Conservation (phyloP, 768 basidiomycete genomes). For the Hydnomerulius pinastri region DNA sequence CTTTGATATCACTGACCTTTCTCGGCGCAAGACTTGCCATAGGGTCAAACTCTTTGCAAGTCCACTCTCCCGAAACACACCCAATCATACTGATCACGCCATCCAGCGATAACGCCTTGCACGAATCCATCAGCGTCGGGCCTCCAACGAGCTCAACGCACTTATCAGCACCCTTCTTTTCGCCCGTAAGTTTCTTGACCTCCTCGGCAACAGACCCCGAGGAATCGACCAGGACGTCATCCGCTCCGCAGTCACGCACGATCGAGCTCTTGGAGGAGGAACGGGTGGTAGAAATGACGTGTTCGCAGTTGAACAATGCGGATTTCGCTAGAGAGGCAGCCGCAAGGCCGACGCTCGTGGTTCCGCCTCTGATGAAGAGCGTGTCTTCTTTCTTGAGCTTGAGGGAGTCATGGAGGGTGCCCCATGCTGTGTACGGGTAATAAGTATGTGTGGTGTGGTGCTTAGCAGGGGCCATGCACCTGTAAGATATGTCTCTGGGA, state of each 20-base stretch:
- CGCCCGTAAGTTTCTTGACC: slow-evolving; percentile 19
- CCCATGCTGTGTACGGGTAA: slow-evolving; percentile 14
- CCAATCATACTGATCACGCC: slow-evolving; percentile 22
- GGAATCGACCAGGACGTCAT: slow-evolving; percentile 22
- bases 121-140: slow-evolving; percentile 18
- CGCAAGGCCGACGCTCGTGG: slow-evolving; percentile 27
- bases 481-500: slow-evolving; percentile 28
- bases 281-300: slow-evolving; percentile 25
- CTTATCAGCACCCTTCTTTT: slow-evolving; percentile 20
- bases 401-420: slow-evolving; percentile 12
- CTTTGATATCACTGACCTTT: slow-evolving; percentile 13
- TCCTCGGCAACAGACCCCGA: slow-evolving; percentile 15
- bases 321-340: slow-evolving; percentile 22
- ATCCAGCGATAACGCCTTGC: slow-evolving; percentile 11
- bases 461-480: slow-evolving; percentile 7
- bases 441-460: background rate
- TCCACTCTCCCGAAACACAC: slow-evolving; percentile 21
- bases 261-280: slow-evolving; percentile 12
- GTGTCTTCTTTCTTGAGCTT: slow-evolving; percentile 17
- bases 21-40: slow-evolving; percentile 17
- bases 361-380: slow-evolving; percentile 26
- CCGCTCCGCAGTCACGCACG: slow-evolving; percentile 16
- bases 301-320: slow-evolving; percentile 18
- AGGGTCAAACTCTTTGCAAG: slow-evolving; percentile 21
- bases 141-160: slow-evolving; percentile 26